Percentiles rank a stretch among this genome's conserved stretches.
These are phyloP conservation scores for Xylariales sp. DNA, from an alignment of 2,329 filamentous ascomycete genomes.

Conservation along the genomic window DNA sequence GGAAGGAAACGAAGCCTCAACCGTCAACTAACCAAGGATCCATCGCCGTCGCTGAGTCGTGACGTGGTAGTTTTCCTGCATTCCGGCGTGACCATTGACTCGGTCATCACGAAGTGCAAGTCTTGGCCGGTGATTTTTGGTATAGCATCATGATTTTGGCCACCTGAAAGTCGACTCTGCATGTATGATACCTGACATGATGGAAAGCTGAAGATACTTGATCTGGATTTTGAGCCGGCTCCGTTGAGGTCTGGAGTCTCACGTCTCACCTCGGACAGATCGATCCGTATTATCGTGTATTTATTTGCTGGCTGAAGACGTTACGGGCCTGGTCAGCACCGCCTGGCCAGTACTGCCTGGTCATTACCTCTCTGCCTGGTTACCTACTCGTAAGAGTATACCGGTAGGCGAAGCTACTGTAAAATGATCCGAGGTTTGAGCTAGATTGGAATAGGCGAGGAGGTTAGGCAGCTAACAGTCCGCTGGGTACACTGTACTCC, in stretches of 20 bases:
- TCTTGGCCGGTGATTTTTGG: conserved; percentile 5
- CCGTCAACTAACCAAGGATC: conserved; percentile 9
- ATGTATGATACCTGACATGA: conserved; percentile 16
- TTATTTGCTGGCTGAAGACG: neutral
- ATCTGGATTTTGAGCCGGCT: conserved; percentile 6
- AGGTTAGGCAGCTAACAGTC: neutral
- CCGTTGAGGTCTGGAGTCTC: neutral
- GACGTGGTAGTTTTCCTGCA: conserved; percentile 22
- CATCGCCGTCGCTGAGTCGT: conserved; percentile 6
- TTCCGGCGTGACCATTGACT: conserved; percentile 3
- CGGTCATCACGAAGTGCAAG: conserved; percentile 6
- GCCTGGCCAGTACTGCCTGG: too few species aligned
- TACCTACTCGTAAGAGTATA: conserved; percentile 1
- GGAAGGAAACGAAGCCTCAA: conserved; percentile 10
- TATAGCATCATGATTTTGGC: conserved; percentile 11
- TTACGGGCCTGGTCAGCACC: neutral
- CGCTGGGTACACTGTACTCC: neutral
- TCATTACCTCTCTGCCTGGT: too few species aligned
- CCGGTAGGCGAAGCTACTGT: conserved; percentile 10
- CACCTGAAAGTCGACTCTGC: conserved; percentile 14
- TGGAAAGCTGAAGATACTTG: conserved; percentile 14
- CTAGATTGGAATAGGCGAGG: conserved; percentile 11
- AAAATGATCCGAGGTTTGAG: conserved; percentile 3
- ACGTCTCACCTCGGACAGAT: neutral
- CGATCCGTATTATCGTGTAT: neutral